These are phyloP conservation scores for Alternaria rosae DNA, from an alignment of 2,329 filamentous ascomycete genomes.

Conservation along the genomic window DNA sequence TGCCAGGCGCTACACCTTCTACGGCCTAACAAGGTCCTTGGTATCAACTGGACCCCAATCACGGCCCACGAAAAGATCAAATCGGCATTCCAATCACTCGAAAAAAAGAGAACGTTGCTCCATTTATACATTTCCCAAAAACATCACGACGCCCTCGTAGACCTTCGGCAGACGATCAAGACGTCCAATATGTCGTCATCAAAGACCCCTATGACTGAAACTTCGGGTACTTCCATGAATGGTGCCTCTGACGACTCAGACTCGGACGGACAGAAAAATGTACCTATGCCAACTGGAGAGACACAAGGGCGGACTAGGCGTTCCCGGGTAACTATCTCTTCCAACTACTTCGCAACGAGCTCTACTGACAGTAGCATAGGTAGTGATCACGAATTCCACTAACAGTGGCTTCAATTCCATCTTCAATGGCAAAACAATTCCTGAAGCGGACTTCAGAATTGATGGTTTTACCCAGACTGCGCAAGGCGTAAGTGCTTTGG, in stretches of 20 bases:
- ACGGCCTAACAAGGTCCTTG: neutral
- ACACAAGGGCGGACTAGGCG: too few relatives aligned
- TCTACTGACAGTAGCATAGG: too few relatives aligned
- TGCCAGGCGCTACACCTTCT: neutral
- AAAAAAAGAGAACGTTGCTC: neutral
- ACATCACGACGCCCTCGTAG: neutral
- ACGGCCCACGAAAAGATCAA: neutral
- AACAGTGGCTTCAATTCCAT: too few relatives aligned
- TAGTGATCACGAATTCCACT: too few relatives aligned
- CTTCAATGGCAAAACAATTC: too few relatives aligned
- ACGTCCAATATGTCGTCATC: neutral
- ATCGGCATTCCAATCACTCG: neutral
- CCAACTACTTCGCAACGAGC: too few relatives aligned
- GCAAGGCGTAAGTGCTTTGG: too few relatives aligned
- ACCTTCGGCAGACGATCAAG: neutral
- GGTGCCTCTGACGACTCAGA: neutral
- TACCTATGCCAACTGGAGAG: too few relatives aligned
- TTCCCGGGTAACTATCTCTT: too few relatives aligned
- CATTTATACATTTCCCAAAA: neutral
- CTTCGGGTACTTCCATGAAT: neutral
- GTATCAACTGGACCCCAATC: constrained; percentile 1
- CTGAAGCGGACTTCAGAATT: too few relatives aligned
- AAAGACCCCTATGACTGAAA: too few relatives aligned
- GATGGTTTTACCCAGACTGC: too few relatives aligned
- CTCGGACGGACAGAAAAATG: neutral